Conservation (phyloP, 768 basidiomycete genomes). For the Tylopilus sp. region DNA sequence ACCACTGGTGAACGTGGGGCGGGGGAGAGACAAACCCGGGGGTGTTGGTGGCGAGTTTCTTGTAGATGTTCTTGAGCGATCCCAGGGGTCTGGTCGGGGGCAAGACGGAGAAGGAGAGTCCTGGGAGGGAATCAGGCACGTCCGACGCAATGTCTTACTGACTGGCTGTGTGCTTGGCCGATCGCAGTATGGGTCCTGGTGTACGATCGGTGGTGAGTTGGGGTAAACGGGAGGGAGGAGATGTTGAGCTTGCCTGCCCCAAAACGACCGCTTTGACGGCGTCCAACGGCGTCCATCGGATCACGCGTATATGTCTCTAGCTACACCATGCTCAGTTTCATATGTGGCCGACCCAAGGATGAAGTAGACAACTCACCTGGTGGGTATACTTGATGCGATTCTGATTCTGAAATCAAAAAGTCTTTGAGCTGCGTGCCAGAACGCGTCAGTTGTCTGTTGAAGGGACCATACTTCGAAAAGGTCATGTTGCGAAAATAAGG, state of each 20-base stretch:
- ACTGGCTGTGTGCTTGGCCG: slow-evolving; percentile 65
- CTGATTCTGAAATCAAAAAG: slow-evolving; percentile 52
- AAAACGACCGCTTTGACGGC: slow-evolving; percentile 72
- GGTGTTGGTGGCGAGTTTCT: slow-evolving; percentile 62
- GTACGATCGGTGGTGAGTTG: background rate
- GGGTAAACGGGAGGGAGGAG: background rate
- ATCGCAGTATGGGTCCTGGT: slow-evolving; percentile 70
- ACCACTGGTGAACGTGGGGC: background rate
- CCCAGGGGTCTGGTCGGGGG: slow-evolving; percentile 52
- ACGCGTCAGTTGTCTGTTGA: background rate
- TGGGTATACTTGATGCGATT: slow-evolving; percentile 44
- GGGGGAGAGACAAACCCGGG: slow-evolving; percentile 58
- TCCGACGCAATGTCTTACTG: background rate
- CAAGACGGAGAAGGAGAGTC: slow-evolving; percentile 58
- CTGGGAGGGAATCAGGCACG: slow-evolving; percentile 23
- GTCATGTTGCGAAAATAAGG: slow-evolving; percentile 57
- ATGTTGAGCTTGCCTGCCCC: slow-evolving; percentile 51
- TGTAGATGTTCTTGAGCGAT: slow-evolving; percentile 69
- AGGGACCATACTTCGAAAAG: background rate
- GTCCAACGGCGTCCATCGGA: slow-evolving; percentile 65
- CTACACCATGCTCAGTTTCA: slow-evolving; percentile 34
- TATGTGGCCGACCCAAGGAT: background rate
- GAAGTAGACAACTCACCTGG: slow-evolving; percentile 33
- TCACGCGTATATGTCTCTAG: slow-evolving; percentile 59
- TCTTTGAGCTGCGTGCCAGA: slow-evolving; percentile 48